A percentile compares a stretch with the other conserved stretches of the same genome.
Conservation (phyloP, 768 basidiomycete species). For the Imleria badia region DNA sequence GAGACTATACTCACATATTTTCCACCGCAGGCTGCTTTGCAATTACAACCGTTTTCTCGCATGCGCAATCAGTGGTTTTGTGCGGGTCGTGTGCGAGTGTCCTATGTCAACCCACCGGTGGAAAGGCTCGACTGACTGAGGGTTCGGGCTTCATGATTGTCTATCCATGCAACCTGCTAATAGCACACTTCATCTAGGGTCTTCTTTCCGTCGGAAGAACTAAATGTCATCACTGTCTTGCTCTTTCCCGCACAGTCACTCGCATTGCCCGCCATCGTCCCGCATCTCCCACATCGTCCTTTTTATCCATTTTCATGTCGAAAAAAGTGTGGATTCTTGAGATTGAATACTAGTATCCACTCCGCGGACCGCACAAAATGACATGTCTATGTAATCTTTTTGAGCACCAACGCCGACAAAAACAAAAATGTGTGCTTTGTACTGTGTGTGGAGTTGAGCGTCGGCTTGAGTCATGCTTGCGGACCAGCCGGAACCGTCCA, state of each 20-base stretch:
- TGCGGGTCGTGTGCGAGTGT: constrained; percentile 92
- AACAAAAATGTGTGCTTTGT: too few relatives aligned
- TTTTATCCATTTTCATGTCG: constrained; percentile 2
- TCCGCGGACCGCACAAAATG: constrained; percentile 2
- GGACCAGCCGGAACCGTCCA: too few relatives aligned
- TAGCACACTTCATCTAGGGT: constrained; percentile 53
- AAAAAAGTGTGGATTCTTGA: constrained; percentile 16
- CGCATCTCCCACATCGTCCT: neutral
- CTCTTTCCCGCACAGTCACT: neutral
- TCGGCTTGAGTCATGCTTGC: too few relatives aligned
- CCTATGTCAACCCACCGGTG: constrained; percentile 97
- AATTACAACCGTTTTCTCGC: constrained; percentile 98
- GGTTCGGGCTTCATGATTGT: constrained; percentile 52
- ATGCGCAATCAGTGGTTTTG: constrained; percentile 96
- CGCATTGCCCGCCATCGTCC: constrained; percentile 1
- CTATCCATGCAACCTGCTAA: constrained; percentile 3
- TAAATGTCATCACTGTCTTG: constrained; percentile 33
- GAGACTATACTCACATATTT: neutral
- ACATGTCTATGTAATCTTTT: constrained; percentile 12
- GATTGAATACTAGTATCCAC: constrained; percentile 11
- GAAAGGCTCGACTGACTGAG: constrained; percentile 96
- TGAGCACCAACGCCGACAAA: neutral
- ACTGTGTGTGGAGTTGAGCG: too few relatives aligned
- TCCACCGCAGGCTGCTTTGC: constrained; percentile 77
- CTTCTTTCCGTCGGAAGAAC: constrained; percentile 97